Conservation (phyloP, 2,329 filamentous ascomycete species). For the Aspergillus ibericus region DNA sequence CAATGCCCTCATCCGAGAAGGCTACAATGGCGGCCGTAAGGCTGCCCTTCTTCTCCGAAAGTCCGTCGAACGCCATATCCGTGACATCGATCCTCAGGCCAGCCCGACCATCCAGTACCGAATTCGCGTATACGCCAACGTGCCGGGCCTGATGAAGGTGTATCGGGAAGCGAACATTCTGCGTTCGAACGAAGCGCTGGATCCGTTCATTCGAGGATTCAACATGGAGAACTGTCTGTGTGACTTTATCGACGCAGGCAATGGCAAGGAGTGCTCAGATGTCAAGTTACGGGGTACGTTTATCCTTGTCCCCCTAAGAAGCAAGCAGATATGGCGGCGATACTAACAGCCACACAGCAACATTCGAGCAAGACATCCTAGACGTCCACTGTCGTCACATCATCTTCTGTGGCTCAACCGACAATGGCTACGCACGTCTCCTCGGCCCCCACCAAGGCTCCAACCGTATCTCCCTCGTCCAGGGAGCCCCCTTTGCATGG, state of each 20-base stretch:
- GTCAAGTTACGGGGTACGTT: conserved; percentile 42
- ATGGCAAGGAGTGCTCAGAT: conserved; percentile 47
- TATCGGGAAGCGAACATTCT: conserved; percentile 35
- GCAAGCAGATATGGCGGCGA: not conserved
- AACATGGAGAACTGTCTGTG: conserved; percentile 41
- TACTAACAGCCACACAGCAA: conserved; percentile 21
- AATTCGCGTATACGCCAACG: conserved; percentile 43
- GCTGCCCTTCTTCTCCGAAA: conserved; percentile 28
- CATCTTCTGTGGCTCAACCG: conserved; percentile 45
- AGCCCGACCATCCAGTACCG: conserved; percentile 29
- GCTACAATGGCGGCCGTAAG: conserved; percentile 32
- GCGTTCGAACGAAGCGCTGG: conserved; percentile 23
- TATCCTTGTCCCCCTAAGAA: not conserved
- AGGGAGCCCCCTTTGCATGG: conserved; percentile 38
- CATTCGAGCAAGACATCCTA: conserved; percentile 32
- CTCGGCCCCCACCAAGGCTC: conserved; percentile 34
- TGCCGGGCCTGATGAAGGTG: conserved; percentile 35
- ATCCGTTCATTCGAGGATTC: conserved; percentile 44
- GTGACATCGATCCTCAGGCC: conserved; percentile 15
- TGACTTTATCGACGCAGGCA: conserved; percentile 45
- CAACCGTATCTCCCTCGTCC: conserved; percentile 38
- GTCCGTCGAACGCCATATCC: conserved; percentile 26
- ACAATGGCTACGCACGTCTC: conserved; percentile 46
- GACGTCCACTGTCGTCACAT: conserved; percentile 45
- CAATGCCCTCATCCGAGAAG: conserved; percentile 32